Conservation (phyloP, 306 rosid species). For the Quercus wislizeni region DNA sequence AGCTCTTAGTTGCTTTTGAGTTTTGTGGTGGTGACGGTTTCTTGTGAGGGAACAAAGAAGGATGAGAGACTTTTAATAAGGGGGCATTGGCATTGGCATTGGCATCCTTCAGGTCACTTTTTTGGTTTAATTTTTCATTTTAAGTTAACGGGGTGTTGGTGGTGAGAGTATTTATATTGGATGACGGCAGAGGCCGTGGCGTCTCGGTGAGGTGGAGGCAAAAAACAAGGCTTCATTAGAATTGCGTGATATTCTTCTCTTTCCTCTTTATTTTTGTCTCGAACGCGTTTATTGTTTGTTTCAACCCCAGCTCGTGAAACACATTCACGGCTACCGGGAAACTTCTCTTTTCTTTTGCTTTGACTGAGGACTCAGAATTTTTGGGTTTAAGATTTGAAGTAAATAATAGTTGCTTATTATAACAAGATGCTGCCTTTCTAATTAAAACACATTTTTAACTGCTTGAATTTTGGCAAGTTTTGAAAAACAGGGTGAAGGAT, state of each 20-base stretch:
- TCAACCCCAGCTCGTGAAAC: background rate
- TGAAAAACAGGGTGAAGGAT: background rate
- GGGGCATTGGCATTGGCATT: background rate
- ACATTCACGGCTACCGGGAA: background rate
- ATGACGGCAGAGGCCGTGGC: constrained; percentile 17
- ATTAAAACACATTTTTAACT: too few relatives aligned
- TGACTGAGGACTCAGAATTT: too few relatives aligned
- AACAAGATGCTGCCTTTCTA: too few relatives aligned
- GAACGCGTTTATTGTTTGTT: constrained; percentile 6
- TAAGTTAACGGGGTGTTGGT: too few relatives aligned
- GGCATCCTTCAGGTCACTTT: too few relatives aligned
- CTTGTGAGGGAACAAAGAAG: constrained; percentile 26
- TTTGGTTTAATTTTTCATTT: background rate
- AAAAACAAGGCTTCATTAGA: constrained; percentile 19
- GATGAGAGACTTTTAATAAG: background rate
- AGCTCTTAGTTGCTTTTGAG: too few relatives aligned
- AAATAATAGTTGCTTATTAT: too few relatives aligned
- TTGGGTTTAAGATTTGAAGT: too few relatives aligned
- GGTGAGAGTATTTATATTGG: too few relatives aligned
- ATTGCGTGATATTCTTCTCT: constrained; percentile 39
- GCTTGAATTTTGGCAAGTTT: background rate
- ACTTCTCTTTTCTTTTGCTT: background rate
- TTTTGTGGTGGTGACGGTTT: constrained; percentile 17
- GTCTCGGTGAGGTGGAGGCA: constrained; percentile 16
- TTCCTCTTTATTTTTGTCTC: background rate